Evolutionary conservation across 2,329 filamentous ascomycete genomes (phyloP).

Genomic region (Didymosphaeria variabile): DNA sequence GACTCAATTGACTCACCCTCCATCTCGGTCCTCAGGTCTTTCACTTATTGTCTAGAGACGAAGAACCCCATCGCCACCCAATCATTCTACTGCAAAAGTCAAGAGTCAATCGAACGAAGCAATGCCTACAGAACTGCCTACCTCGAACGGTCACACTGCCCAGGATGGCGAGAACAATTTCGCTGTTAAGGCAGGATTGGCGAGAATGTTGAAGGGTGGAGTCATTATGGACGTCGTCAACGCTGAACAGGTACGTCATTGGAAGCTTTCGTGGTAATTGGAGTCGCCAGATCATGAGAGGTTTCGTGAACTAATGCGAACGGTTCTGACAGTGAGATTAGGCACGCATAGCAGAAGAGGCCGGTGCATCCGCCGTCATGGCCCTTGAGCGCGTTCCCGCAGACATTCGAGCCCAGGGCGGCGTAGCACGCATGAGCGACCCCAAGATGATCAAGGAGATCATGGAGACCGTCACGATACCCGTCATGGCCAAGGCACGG

Average conservation of each 20-base stretch:
- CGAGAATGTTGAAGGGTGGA: constrained; percentile 98
- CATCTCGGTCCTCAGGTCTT: background rate
- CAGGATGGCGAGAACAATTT: constrained; percentile 68
- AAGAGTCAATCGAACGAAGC: constrained; percentile 19
- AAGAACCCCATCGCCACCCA: background rate
- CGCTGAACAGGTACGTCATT: constrained; percentile 72
- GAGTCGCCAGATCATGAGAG: background rate
- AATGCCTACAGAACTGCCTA: constrained; percentile 61
- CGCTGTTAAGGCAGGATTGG: constrained; percentile 91
- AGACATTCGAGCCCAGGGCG: constrained; percentile 91
- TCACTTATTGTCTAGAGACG: constrained; percentile 4
- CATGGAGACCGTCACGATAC: constrained; percentile 92
- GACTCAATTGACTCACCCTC: background rate
- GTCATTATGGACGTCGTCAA: constrained; percentile 99
- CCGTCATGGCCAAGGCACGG: constrained; percentile 98
- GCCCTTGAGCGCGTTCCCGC: constrained; percentile 96
- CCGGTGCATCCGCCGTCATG: constrained; percentile 96
- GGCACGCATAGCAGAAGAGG: constrained; percentile 96
- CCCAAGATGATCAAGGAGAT: constrained; percentile 95
- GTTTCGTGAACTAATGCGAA: constrained; percentile 2
- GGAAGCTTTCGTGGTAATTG: background rate
- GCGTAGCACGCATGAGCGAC: constrained; percentile 97
- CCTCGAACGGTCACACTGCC: constrained; percentile 54
- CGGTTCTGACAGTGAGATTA: constrained; percentile 48
- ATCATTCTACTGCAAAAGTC: background rate